Evolutionary conservation across 805 yeast genomes (phyloP), one percentile per base, ranked within the genome.

Genomic region (Wickerhamomyces hampshirensis): DNA sequence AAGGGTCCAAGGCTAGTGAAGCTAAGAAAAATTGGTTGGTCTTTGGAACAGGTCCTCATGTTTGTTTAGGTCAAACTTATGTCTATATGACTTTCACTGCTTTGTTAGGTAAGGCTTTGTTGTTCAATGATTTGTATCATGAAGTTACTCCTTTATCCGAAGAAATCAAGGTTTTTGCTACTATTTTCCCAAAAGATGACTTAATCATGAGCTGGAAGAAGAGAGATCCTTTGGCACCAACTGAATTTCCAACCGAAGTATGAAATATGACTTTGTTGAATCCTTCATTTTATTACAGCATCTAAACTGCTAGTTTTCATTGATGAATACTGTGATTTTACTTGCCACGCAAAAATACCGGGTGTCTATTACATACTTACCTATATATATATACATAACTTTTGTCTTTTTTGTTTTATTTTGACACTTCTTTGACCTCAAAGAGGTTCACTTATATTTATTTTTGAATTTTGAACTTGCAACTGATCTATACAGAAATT

Each of bases 171-270:
- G 98, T 93, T 27, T 93, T 93, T 60, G 98, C 98, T 18, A 93
- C 98, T 14, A 88, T 93, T 58, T 93, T 93, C 84, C 98, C 98
- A 18, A 79, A 86, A 61, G 98, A 93, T 65, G 96, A 93, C 60
- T 77, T 95, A 58, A 75, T 85, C 47, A 66, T 93, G 59, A 68
- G 79, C 50, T 91, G 89, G 69, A 69, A 67, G 33, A 66, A 58
- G 49, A 77, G 93, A 66, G 84, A 84, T 43, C 71, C 71, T 42
- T 38, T 61, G 26, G 45, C 47, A 2, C 46, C 46, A 39, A 42
- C 37, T 18, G 40, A 23, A 30, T 30, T 37, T 18, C 39, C 37
- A 42, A 12, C 39, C 16, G 34, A 37, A 31, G 46, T 33, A 26
- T 35, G 16, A 37, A 10, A 26, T 26, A 26, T 15, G 14, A n/a